Base-by-base conservation (phyloP, 2,329 filamentous ascomycete species). In the Penicillium sp. region DNA sequence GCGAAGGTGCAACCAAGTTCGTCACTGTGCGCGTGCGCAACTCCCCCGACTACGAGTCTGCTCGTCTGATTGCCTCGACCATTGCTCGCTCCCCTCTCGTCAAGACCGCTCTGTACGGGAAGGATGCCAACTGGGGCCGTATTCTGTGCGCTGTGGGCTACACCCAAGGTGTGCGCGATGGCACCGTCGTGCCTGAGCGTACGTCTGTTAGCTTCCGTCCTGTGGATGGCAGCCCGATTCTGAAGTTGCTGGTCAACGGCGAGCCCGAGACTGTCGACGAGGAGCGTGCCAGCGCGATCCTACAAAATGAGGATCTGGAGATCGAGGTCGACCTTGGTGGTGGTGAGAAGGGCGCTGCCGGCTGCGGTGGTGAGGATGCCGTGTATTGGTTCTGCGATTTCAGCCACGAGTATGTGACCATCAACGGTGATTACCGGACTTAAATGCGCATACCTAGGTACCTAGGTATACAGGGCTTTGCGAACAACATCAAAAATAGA, bases 111-210 rank as follows among this genome's bases (percentile, higher is more conserved):
- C 77, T 98, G 32, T 98, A 98, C 69, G 93, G 93, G 55, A 89
- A 89, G 67, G 93, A 98, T 66, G 93, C 93, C 14, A 98, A 98
- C 75, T 98, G 93, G 93, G 93, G 93, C 27, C 89, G 93, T 44
- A 95, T 98, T 52, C 78, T 97, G 23, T 97, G 93, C 68, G 91
- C 93, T 0, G 89, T 90, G 4, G 93, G 93, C 3, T 97, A 97
- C 66, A 75, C 79, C 0, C 77, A 77, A 49, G 69, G 69, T 58
- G 67, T 78, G 59, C 70, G 44, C 27, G 56, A 62, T 1, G 69
- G 67, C 0, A 69, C 69, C 8, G 72, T 84, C 16, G 67, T 77
- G 1, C 79, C 80, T 1, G 68, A 74, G 40, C 71, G 73, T 38
- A 84, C 80, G 6, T 80, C 74, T 52, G 80, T 84, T 6, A 78